Percentiles rank a stretch among this genome's conserved stretches.
phyloP scores from a whole-genome alignment of 2,329 filamentous ascomycete species.

The Aureobasidium uvarum region DNA sequence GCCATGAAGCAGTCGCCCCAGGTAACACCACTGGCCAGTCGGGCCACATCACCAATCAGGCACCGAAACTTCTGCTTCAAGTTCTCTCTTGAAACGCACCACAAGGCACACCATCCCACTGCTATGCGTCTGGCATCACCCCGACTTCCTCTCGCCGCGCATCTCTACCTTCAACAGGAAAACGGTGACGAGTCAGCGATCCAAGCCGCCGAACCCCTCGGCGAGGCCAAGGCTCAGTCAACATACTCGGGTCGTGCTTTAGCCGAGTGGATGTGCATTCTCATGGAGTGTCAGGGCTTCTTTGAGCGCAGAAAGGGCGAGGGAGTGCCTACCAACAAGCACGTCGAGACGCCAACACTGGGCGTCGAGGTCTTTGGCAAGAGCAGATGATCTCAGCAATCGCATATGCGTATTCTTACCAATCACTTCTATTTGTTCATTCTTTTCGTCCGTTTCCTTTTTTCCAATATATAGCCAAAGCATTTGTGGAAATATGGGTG shows the following conservation, averaged over 20 bases:
- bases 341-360: constrained; percentile 67
- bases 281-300: constrained; percentile 78
- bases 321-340: constrained; percentile 63
- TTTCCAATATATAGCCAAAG: too few species aligned
- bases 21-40: constrained; percentile 14
- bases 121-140: constrained; percentile 65
- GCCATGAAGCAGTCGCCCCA: constrained; percentile 20
- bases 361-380: constrained; percentile 63
- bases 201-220: constrained; percentile 39
- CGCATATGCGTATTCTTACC: not conserved
- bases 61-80: constrained; percentile 66
- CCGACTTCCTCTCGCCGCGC: constrained; percentile 67
- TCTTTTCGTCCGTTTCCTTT: too few species aligned
- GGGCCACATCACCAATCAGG: constrained; percentile 35
- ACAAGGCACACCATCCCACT: constrained; percentile 54
- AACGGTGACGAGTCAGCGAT: constrained; percentile 27
- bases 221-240: constrained; percentile 44
- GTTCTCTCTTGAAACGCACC: constrained; percentile 68
- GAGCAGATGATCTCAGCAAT: constrained; percentile 35
- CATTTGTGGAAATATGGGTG: too few species aligned
- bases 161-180: constrained; percentile 56
- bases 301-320: constrained; percentile 72
- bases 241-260: constrained; percentile 69
- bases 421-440: not conserved
- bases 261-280: constrained; percentile 73